phyloP scores from a whole-genome alignment of 2,329 filamentous ascomycete species.

The Aureobasidium sp. region DNA sequence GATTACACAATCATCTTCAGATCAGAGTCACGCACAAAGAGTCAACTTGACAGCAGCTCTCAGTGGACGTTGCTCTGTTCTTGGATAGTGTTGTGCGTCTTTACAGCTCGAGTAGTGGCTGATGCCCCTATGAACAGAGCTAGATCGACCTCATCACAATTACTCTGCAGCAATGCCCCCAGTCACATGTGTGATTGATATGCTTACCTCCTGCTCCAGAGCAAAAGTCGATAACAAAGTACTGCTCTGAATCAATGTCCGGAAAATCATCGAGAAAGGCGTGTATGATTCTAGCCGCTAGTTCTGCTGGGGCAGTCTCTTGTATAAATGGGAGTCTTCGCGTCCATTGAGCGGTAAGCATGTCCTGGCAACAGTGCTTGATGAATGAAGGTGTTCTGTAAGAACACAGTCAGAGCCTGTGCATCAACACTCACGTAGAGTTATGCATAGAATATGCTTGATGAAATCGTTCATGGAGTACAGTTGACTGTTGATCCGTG shows the following conservation, averaged over 20 bases:
- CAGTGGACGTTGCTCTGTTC: background rate
- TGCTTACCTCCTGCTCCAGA: constrained; percentile 56
- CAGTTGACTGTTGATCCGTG: too few species aligned
- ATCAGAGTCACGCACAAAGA: background rate
- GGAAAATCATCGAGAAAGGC: constrained; percentile 22
- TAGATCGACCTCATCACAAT: background rate
- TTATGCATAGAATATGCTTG: too few species aligned
- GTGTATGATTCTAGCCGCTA: constrained; percentile 51
- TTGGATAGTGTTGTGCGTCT: background rate
- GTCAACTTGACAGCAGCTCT: background rate
- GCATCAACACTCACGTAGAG: background rate
- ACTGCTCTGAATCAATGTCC: constrained; percentile 42
- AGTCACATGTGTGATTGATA: too few species aligned
- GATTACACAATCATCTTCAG: background rate
- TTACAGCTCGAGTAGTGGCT: background rate
- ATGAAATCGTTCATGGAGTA: background rate
- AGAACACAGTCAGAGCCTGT: background rate
- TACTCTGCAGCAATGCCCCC: background rate
- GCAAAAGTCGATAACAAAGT: constrained; percentile 67
- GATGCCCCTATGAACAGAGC: background rate
- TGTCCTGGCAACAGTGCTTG: constrained; percentile 55
- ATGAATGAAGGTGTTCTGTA: constrained; percentile 57
- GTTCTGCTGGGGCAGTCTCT: constrained; percentile 46
- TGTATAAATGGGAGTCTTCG: constrained; percentile 51
- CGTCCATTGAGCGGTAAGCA: constrained; percentile 56